phyloP scores from a whole-genome alignment of 73 alveolate genomes.

The Tetrahymena thermophila region DNA sequence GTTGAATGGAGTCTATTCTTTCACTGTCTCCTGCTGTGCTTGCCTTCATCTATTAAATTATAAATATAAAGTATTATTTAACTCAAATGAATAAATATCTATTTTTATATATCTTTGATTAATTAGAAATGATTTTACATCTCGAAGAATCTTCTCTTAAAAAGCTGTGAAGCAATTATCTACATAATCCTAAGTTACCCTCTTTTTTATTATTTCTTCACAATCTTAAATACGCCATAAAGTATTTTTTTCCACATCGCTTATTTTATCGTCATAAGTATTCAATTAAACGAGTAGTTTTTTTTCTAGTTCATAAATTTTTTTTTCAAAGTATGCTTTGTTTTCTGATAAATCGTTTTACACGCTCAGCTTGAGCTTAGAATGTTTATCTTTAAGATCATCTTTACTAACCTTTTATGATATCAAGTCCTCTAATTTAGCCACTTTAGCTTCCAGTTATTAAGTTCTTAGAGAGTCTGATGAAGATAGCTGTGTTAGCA shows the following conservation, averaged over 20 bases:
- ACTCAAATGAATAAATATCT: not conserved
- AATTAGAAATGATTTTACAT: not conserved
- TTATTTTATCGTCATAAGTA: not conserved
- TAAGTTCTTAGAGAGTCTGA: not conserved
- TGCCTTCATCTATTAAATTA: not conserved
- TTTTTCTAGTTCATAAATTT: not conserved
- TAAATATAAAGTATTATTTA: not conserved
- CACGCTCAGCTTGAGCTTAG: not conserved
- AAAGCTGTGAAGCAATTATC: not conserved
- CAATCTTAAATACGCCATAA: not conserved
- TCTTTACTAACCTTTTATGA: not conserved
- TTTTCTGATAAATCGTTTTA: not conserved
- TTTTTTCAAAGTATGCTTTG: not conserved
- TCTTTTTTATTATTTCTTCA: not conserved
- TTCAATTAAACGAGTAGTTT: not conserved
- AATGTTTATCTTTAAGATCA: not conserved
- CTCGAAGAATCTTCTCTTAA: not conserved
- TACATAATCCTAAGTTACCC: not conserved
- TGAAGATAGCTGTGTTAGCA: not conserved
- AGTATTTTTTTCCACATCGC: not conserved
- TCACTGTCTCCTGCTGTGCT: not conserved
- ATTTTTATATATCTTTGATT: too few relatives aligned
- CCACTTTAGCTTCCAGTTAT: not conserved
- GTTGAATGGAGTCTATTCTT: not conserved
- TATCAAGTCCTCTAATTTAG: not conserved